Conservation (phyloP, 2,329 filamentous ascomycete genomes). For the Trichoderma guizhouense region DNA sequence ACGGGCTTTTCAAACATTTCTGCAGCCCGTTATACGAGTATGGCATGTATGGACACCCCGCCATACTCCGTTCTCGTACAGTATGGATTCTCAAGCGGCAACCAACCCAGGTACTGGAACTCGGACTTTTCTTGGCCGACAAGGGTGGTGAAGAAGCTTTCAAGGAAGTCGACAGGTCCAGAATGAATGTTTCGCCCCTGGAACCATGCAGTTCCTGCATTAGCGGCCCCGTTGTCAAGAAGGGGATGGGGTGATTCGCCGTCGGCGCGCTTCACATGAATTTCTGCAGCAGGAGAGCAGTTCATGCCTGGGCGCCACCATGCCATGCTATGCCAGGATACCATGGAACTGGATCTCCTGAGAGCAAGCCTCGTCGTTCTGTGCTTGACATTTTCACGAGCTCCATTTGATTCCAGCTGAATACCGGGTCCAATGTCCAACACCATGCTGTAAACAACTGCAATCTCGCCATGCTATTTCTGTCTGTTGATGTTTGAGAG, state of each 20-base stretch:
- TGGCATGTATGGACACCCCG: background rate
- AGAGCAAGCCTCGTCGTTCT: background rate
- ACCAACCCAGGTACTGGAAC: background rate
- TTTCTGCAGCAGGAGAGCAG: background rate
- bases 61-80: background rate
- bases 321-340: background rate
- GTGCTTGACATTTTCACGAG: background rate
- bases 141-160: constrained; percentile 4
- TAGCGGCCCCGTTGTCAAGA: constrained; percentile 19
- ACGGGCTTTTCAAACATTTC: background rate
- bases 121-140: background rate
- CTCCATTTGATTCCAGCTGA: background rate
- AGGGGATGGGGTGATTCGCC: background rate
- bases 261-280: background rate
- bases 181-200: constrained; percentile 11
- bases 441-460: background rate
- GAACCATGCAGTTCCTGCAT: constrained; percentile 24
- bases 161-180: background rate
- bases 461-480: constrained; percentile 14
- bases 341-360: background rate
- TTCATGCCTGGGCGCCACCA: background rate
- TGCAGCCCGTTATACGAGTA: background rate
- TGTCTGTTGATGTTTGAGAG: background rate
- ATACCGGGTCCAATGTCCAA: background rate
- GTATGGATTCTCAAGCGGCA: background rate